phyloP scores from a whole-genome alignment of 2,329 filamentous ascomycete genomes.

The Xylaria polymorpha region DNA sequence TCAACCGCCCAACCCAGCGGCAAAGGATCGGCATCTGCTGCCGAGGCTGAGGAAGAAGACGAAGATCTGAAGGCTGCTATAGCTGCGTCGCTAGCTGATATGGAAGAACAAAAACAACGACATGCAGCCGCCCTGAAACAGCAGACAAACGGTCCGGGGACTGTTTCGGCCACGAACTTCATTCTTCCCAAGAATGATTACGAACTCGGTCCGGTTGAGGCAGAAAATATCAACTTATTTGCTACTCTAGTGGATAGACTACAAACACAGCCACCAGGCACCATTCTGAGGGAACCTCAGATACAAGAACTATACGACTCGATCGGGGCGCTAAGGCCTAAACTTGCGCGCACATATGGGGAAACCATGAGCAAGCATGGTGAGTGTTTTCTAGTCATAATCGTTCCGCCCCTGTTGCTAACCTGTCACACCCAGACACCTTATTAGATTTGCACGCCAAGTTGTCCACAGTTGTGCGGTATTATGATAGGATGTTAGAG shows the following conservation, averaged over 20 bases:
- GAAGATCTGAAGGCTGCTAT: slow-evolving; percentile 95
- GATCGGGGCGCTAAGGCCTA: slow-evolving; percentile 91
- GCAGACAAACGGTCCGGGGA: slow-evolving; percentile 70
- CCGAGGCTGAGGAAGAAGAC: slow-evolving; percentile 91
- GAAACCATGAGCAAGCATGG: slow-evolving; percentile 99
- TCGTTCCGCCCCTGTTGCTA: slow-evolving; percentile 45
- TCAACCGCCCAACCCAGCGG: slow-evolving; percentile 50
- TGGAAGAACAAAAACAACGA: slow-evolving; percentile 97
- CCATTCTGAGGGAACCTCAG: slow-evolving; percentile 94
- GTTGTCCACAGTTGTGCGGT: slow-evolving; percentile 92
- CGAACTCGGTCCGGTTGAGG: slow-evolving; percentile 91
- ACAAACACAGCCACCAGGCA: slow-evolving; percentile 94
- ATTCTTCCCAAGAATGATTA: slow-evolving; percentile 87
- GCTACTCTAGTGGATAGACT: slow-evolving; percentile 92
- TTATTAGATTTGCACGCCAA: slow-evolving; percentile 95
- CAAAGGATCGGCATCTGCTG: slow-evolving; percentile 53
- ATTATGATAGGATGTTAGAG: slow-evolving; percentile 98
- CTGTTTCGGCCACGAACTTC: slow-evolving; percentile 63
- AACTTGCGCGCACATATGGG: slow-evolving; percentile 93
- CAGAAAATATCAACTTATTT: slow-evolving; percentile 97
- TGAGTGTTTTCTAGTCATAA: slow-evolving; percentile 56
- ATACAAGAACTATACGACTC: slow-evolving; percentile 98
- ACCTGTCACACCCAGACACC: slow-evolving; percentile 71
- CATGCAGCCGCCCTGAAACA: slow-evolving; percentile 87
- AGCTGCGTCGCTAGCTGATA: slow-evolving; percentile 91